These are phyloP conservation scores for Chernovozyma aurita DNA, from an alignment of 1,139 yeast species.

Conservation along the genomic window DNA sequence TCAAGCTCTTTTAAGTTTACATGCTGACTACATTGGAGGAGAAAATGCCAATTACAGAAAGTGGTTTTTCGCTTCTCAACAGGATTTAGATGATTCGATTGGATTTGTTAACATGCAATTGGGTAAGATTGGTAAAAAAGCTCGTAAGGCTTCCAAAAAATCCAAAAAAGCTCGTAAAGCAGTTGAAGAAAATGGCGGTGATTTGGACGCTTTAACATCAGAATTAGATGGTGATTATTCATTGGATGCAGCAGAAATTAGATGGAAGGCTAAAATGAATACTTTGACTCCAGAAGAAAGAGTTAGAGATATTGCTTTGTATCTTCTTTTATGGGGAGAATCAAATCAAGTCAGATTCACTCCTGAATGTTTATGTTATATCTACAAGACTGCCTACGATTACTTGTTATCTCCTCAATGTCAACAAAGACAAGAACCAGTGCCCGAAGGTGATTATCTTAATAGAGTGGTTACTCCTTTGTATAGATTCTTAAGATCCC, in stretches of 20 bases:
- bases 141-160: slow-evolving; percentile 51
- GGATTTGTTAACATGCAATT: slow-evolving; percentile 61
- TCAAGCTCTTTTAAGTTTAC: slow-evolving; percentile 86
- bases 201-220: slow-evolving; percentile 54
- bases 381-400: slow-evolving; percentile 90
- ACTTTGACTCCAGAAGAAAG: slow-evolving; percentile 58
- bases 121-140: slow-evolving; percentile 60
- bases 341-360: slow-evolving; percentile 96
- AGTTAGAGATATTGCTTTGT: slow-evolving; percentile 85
- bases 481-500: slow-evolving; percentile 86
- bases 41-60: slow-evolving; percentile 40
- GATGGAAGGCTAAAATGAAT: slow-evolving; percentile 51
- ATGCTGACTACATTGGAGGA: slow-evolving; percentile 81
- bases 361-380: slow-evolving; percentile 88
- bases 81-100: slow-evolving; percentile 36
- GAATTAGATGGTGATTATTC: slow-evolving; percentile 86
- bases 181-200: slow-evolving; percentile 45
- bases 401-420: slow-evolving; percentile 84
- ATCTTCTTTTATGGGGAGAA: slow-evolving; percentile 95
- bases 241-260: slow-evolving; percentile 47
- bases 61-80: slow-evolving; percentile 43
- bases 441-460: slow-evolving; percentile 94
- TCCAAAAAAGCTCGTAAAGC: slow-evolving; percentile 63
- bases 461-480: slow-evolving; percentile 91
- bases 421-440: slow-evolving; percentile 83